A percentile compares a stretch with the other conserved stretches of the same genome.
These are phyloP conservation scores for Leishmania guyanensis DNA, from an alignment of 208 protist genomes.

Conservation along the genomic window DNA sequence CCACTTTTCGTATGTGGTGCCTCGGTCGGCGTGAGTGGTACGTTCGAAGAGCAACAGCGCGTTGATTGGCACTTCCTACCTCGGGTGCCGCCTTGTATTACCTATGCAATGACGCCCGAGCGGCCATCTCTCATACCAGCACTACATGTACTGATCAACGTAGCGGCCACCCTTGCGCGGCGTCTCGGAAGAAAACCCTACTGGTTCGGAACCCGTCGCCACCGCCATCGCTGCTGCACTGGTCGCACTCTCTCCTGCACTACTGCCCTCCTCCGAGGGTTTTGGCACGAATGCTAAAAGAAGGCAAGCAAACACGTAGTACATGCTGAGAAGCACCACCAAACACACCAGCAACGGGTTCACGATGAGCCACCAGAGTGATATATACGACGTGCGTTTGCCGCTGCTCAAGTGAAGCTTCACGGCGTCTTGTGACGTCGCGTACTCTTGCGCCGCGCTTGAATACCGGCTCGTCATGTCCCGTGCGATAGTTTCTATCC, in stretches of 20 bases:
- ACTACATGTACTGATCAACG: slow-evolving; percentile 29
- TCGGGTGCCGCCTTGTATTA: background rate
- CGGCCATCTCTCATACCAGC: background rate
- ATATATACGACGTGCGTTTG: slow-evolving; percentile 9
- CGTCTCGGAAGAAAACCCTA: background rate
- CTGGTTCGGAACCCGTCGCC: background rate
- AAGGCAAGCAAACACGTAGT: slow-evolving; percentile 73
- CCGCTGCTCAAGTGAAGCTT: background rate
- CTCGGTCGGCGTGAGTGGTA: background rate
- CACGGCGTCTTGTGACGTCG: background rate
- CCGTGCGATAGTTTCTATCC: slow-evolving; percentile 17
- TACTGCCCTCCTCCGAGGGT: slow-evolving; percentile 2
- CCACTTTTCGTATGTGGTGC: background rate
- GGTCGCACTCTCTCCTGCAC: background rate
- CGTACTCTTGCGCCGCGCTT: background rate
- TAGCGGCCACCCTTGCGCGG: slow-evolving; percentile 18
- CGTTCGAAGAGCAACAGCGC: background rate
- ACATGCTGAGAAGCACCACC: slow-evolving; percentile 55
- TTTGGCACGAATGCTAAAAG: slow-evolving; percentile 79
- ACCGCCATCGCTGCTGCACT: background rate
- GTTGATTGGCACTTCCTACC: background rate
- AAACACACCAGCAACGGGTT: slow-evolving; percentile 41
- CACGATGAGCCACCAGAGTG: slow-evolving; percentile 55
- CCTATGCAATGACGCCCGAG: background rate
- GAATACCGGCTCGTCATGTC: slow-evolving; percentile 10